phyloP scores from a whole-genome alignment of 2,329 filamentous ascomycete genomes.

The Phialocephala subalpina region DNA sequence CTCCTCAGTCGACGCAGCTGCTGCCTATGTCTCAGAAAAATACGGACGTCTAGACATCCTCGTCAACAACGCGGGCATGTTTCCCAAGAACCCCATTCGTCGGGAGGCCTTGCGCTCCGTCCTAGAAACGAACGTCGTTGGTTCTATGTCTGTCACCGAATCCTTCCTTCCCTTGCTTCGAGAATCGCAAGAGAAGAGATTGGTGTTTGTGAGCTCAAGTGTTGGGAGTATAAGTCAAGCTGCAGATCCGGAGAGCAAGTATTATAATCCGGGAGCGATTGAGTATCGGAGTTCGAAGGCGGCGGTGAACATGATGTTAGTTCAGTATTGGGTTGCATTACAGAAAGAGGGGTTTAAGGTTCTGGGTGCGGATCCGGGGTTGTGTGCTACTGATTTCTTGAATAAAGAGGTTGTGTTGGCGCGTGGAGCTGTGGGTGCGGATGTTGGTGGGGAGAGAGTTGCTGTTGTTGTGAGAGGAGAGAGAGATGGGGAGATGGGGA shows the following conservation, averaged over 20 bases:
- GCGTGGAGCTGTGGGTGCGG: slow-evolving; percentile 26
- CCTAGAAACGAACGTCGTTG: slow-evolving; percentile 23
- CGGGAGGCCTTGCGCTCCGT: slow-evolving; percentile 13
- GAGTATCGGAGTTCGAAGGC: slow-evolving; percentile 28
- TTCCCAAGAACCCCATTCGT: background rate
- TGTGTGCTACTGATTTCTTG: slow-evolving; percentile 30
- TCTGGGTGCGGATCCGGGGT: slow-evolving; percentile 28
- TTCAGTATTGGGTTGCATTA: slow-evolving; percentile 15
- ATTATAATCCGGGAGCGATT: slow-evolving; percentile 11
- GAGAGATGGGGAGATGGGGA: slow-evolving; percentile 29
- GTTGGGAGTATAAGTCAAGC: slow-evolving; percentile 15
- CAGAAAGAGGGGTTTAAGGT: slow-evolving; percentile 28
- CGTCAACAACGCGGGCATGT: slow-evolving; percentile 36
- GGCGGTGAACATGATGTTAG: slow-evolving; percentile 26
- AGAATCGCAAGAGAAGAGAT: slow-evolving; percentile 12
- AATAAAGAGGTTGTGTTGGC: slow-evolving; percentile 3
- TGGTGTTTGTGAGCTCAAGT: slow-evolving; percentile 43
- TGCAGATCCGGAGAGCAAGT: slow-evolving; percentile 25
- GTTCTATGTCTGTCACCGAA: slow-evolving; percentile 24
- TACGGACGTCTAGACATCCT: slow-evolving; percentile 38
- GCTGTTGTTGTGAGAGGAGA: slow-evolving; percentile 27
- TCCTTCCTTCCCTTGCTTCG: slow-evolving; percentile 30
- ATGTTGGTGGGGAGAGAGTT: slow-evolving; percentile 45
- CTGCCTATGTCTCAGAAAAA: slow-evolving; percentile 7
- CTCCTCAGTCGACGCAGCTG: slow-evolving; percentile 25